phyloP scores from a whole-genome alignment of 192 early-diverging fungal genomes.

The Umbelopsis sp. region DNA sequence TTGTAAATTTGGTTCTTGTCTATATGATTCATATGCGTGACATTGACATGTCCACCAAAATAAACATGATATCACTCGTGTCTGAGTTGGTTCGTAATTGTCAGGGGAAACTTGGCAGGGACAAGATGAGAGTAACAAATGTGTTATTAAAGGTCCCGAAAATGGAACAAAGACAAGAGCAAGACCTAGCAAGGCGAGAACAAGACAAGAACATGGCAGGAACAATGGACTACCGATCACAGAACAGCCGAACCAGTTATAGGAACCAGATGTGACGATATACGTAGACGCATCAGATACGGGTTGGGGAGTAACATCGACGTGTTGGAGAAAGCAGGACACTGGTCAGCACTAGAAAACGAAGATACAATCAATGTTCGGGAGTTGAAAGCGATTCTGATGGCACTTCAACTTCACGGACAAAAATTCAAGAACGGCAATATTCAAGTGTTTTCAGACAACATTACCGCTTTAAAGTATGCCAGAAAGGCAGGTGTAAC shows the following conservation, averaged over 20 bases:
- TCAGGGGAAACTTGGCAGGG: too few species aligned
- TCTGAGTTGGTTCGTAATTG: too few species aligned
- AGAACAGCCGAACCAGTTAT: background rate
- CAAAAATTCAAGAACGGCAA: background rate
- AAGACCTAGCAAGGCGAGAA: too few species aligned
- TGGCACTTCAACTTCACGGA: background rate
- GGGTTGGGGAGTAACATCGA: conserved; percentile 21
- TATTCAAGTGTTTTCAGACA: conserved; percentile 1
- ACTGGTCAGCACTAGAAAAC: conserved; percentile 13
- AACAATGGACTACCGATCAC: conserved; percentile 20
- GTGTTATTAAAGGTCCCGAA: too few species aligned
- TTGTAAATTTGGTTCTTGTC: too few species aligned
- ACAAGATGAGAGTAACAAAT: too few species aligned
- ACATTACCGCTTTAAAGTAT: conserved; percentile 21
- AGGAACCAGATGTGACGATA: background rate
- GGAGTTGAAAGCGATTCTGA: background rate
- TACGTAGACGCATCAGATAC: conserved; percentile 23
- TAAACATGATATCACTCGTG: too few species aligned
- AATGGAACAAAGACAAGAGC: too few species aligned
- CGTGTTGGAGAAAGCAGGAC: background rate
- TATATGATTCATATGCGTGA: too few species aligned
- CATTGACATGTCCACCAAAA: too few species aligned
- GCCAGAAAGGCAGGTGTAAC: conserved; percentile 5
- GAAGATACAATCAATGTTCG: conserved; percentile 2
- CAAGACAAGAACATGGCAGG: too few species aligned